A percentile compares a stretch with the other conserved stretches of the same genome.
Conservation (phyloP, 345 rosid genomes). For the Limnanthes douglasii region DNA sequence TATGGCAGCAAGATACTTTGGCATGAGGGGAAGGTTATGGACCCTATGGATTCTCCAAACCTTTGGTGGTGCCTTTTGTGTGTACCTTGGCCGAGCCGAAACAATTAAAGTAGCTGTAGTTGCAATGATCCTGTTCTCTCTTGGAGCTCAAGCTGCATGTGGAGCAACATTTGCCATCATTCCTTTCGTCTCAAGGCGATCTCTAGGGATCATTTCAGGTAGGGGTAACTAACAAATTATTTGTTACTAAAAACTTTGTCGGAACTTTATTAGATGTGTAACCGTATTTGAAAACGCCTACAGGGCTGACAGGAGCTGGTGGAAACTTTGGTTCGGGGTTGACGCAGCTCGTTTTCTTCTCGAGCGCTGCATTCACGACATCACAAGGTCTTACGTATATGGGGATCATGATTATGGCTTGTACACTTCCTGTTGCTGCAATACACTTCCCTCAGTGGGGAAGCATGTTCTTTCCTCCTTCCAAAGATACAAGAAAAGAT, state of each 20-base stretch:
- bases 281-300: too few relatives aligned
- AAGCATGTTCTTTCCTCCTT: constrained; percentile 45
- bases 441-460: constrained; percentile 89
- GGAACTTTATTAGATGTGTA: too few relatives aligned
- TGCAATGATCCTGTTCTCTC: constrained; percentile 66
- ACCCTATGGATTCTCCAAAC: constrained; percentile 62
- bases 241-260: too few relatives aligned
- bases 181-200: constrained; percentile 69
- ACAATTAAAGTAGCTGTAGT: constrained; percentile 44
- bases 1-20: constrained; percentile 35
- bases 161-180: constrained; percentile 80
- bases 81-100: constrained; percentile 61
- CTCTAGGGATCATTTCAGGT: constrained; percentile 58
- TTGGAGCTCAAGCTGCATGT: constrained; percentile 84
- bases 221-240: too few relatives aligned
- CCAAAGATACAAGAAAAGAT: constrained; percentile 26
- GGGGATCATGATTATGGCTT: constrained; percentile 63
- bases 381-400: constrained; percentile 41
- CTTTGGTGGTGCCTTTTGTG: constrained; percentile 54
- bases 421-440: constrained; percentile 47
- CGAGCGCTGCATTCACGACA: constrained; percentile 35
- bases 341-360: constrained; percentile 55
- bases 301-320: constrained; percentile 70
- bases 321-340: constrained; percentile 79
- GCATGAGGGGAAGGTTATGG: constrained; percentile 87